phyloP scores from a whole-genome alignment of 176 grass and related monocot species.

The Paspalum vaginatum region DNA sequence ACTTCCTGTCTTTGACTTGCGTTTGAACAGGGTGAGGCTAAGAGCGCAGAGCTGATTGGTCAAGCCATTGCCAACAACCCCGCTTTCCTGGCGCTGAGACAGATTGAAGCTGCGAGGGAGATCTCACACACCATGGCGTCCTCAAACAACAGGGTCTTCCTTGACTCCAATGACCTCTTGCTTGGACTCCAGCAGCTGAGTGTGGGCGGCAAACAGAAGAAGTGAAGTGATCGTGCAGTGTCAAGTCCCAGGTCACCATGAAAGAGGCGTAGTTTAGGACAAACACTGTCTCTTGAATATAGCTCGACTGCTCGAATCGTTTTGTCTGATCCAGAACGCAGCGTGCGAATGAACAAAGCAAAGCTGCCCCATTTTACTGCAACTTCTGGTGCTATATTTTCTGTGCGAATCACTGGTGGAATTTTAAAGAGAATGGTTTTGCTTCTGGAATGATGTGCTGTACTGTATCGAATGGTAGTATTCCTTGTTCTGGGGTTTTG shows the following conservation, averaged over 20 bases:
- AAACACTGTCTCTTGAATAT: not conserved
- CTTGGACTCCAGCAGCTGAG: constrained; percentile 72
- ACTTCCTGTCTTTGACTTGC: not conserved
- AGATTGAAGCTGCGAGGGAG: constrained; percentile 88
- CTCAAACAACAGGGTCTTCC: constrained; percentile 82
- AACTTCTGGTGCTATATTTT: not conserved
- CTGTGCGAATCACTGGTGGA: not conserved
- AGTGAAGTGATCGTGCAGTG: constrained; percentile 1
- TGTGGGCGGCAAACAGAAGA: constrained; percentile 49
- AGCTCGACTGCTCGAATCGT: too few species aligned
- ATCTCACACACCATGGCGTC: constrained; percentile 76
- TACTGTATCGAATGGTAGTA: not conserved
- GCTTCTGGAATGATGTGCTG: not conserved
- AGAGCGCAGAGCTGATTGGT: constrained; percentile 91
- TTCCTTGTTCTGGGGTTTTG: too few species aligned
- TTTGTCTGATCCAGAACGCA: not conserved
- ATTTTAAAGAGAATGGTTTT: not conserved
- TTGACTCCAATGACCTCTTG: constrained; percentile 76
- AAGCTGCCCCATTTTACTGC: not conserved
- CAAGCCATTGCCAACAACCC: constrained; percentile 83
- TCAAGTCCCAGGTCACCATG: not conserved
- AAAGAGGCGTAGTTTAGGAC: constrained; percentile 19
- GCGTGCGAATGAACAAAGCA: not conserved
- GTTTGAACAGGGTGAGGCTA: constrained; percentile 78
- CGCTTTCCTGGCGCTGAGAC: constrained; percentile 73